Evolutionary conservation across 306 rosid genomes (phyloP).

Genomic region (Quercus cerris): DNA sequence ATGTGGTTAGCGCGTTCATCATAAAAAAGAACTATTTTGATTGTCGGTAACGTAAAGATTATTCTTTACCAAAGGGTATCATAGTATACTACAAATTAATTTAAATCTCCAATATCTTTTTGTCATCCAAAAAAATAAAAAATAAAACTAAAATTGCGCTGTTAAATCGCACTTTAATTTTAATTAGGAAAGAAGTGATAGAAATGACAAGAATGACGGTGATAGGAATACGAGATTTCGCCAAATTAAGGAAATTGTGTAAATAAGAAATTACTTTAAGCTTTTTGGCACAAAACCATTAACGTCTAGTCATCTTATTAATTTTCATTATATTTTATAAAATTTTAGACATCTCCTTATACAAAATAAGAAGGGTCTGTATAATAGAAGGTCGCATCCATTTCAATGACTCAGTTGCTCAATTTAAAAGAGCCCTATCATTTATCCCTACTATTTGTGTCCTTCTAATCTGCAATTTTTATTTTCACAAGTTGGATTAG

Average conservation of each 20-base stretch:
- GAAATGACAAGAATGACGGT: background rate
- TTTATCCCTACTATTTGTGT: background rate
- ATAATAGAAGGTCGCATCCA: background rate
- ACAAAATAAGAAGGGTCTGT: background rate
- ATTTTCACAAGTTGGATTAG: background rate
- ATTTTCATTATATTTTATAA: background rate
- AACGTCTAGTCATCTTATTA: background rate
- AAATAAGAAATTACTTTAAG: background rate
- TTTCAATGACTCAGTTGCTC: background rate
- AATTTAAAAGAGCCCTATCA: too few relatives aligned
- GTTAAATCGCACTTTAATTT: background rate
- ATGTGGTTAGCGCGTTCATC: background rate
- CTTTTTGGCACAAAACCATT: background rate
- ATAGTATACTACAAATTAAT: too few relatives aligned
- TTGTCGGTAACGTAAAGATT: background rate
- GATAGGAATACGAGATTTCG: background rate
- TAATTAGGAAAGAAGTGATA: background rate
- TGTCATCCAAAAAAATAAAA: background rate
- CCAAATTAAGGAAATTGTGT: background rate
- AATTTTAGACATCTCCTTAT: background rate
- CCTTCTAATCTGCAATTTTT: background rate
- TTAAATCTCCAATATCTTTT: too few relatives aligned
- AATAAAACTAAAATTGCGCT: background rate
- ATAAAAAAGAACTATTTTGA: background rate
- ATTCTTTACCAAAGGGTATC: too few relatives aligned